Evolutionary conservation across 768 basidiomycete species (phyloP).

Genomic region (button mushroom (Agaricus bisporus)): DNA sequence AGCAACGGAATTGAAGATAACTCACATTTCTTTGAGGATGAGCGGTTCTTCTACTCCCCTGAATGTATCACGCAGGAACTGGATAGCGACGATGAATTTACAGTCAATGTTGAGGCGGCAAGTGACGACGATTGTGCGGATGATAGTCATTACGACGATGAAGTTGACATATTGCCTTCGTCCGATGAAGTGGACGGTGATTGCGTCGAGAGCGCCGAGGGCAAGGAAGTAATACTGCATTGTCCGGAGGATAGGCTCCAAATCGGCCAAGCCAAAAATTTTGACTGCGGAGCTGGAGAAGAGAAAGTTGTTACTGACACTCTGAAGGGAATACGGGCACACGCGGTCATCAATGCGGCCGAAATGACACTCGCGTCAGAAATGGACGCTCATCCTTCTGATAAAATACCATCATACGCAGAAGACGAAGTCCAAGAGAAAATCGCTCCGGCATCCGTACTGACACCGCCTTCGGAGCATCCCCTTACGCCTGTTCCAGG

Average conservation of each 20-base stretch:
- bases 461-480: not conserved
- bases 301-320: not conserved
- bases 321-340: not conserved
- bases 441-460: not conserved
- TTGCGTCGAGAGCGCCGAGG: not conserved
- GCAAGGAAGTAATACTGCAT: not conserved
- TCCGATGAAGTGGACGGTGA: not conserved
- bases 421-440: not conserved
- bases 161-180: not conserved
- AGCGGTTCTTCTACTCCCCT: constrained; percentile 8
- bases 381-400: not conserved
- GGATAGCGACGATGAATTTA: not conserved
- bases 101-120: not conserved
- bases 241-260: not conserved
- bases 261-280: not conserved
- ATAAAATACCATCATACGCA: not conserved
- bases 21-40: constrained; percentile 1
- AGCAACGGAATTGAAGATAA: not conserved
- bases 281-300: not conserved
- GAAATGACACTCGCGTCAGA: not conserved
- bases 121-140: not conserved
- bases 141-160: not conserved
- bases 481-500: constrained; percentile 21
- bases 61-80: not conserved
- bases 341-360: not conserved